A percentile compares a stretch with the other conserved stretches of the same genome.
phyloP scores from a whole-genome alignment of 1,284 basidiomycete genomes.

The Somion occarium region DNA sequence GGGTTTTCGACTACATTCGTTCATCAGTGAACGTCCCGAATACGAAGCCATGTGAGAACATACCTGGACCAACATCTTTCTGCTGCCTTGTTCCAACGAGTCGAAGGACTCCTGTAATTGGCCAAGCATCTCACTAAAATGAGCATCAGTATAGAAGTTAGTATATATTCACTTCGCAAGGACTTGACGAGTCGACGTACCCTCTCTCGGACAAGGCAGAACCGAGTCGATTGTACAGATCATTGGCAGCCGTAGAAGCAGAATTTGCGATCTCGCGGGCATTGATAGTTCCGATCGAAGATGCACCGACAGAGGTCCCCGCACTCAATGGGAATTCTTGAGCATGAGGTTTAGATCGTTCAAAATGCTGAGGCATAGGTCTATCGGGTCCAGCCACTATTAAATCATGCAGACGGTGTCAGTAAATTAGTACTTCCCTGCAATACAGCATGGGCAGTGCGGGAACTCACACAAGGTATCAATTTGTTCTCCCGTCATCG shows the following conservation, averaged over 20 bases:
- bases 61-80: constrained; percentile 61
- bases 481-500: constrained; percentile 50
- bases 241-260: constrained; percentile 35
- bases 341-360: constrained; percentile 6
- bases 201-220: constrained; percentile 60
- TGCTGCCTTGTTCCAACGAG: constrained; percentile 58
- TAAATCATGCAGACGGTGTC: constrained; percentile 5
- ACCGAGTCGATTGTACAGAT: constrained; percentile 41
- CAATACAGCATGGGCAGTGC: too few species aligned
- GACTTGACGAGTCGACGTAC: constrained; percentile 31
- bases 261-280: constrained; percentile 17
- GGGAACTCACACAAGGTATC: constrained; percentile 49
- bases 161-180: background rate
- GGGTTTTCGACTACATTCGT: constrained; percentile 45
- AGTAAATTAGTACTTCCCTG: background rate
- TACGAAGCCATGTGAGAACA: constrained; percentile 4
- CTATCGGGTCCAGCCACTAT: constrained; percentile 63
- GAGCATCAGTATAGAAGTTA: background rate
- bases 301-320: constrained; percentile 21
- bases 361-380: constrained; percentile 32
- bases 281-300: constrained; percentile 7
- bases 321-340: background rate
- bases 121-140: constrained; percentile 48
- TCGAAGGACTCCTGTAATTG: constrained; percentile 59
- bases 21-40: background rate